A percentile compares a stretch with the other conserved stretches of the same genome.
Conservation (phyloP, 202 grass and related monocot species). For the Zoysia matrella region DNA sequence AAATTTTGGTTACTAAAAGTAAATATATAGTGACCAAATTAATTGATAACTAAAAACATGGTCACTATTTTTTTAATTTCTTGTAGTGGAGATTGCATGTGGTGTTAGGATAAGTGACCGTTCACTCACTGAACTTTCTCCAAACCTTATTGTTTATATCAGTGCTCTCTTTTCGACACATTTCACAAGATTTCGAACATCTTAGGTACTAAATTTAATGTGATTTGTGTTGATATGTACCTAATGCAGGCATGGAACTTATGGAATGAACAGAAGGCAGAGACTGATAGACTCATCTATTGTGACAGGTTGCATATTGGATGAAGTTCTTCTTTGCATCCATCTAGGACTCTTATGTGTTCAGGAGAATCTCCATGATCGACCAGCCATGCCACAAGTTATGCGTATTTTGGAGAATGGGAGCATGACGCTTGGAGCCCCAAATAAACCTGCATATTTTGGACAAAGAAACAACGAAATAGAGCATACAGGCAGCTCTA, state of each 20-base stretch:
- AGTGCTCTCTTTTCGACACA: too few species aligned
- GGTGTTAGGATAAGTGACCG: too few species aligned
- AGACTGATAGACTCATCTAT: not conserved
- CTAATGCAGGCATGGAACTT: constrained; percentile 38
- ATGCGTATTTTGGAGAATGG: constrained; percentile 41
- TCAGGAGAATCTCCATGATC: constrained; percentile 25
- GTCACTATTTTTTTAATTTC: too few species aligned
- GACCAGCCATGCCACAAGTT: constrained; percentile 33
- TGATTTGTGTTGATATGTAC: not conserved
- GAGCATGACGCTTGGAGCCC: not conserved
- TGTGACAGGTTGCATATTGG: not conserved
- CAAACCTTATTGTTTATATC: too few species aligned
- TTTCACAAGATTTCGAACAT: not conserved
- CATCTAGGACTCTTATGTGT: constrained; percentile 40
- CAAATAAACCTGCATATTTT: constrained; percentile 39
- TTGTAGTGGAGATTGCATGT: too few species aligned
- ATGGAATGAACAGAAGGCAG: constrained; percentile 33
- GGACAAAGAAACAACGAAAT: not conserved
- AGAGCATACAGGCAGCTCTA: constrained; percentile 17
- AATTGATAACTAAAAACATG: too few species aligned
- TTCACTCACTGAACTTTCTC: too few species aligned
- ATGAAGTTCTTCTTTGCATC: constrained; percentile 32
- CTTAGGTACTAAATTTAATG: not conserved
- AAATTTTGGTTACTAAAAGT: too few species aligned
- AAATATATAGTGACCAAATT: too few species aligned